Evolutionary conservation across 108 stramenopile species (phyloP), one percentile per base, ranked within the genome.

Genomic region (Skeletonema tropicum): DNA sequence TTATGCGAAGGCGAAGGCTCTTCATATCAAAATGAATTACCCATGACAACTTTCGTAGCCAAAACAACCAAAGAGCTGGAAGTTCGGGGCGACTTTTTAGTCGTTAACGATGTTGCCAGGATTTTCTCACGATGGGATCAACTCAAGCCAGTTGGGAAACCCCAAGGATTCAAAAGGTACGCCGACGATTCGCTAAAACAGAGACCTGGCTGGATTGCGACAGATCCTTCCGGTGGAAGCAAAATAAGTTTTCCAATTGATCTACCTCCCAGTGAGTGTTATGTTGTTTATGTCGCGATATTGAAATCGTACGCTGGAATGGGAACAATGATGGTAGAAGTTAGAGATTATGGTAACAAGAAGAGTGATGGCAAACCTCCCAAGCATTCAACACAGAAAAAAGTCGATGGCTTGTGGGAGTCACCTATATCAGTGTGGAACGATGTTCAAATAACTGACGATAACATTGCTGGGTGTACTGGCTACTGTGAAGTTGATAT

Each of bases 231-330:
- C 13, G 85, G 88, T 6, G 74, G 78, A 25, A 83, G 75, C 52
- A 76, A 38, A 15, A 83, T 89, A 33, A 59, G 70, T 4, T 87
- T 89, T 64, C 71, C 83, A 10, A 75, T 89, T 13, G 73, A 87
- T 29, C 72, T 85, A 58, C 83, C 80, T 57, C 72, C 63, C 11
- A 60, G 41, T 35, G 46, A 62, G 14, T 89, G 86, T 65, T 89
- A 87, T 74, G 82, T 71, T 55, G 31, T 83, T 61, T 80, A 80
- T 59, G 57, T 89, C 12, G 80, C 86, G 2, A 75, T 89, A 10
- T 68, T 89, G 5, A 61, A 73, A 60, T 89, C 86, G n/a, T 89
- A 89, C 70, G 79, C 77, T 17, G 86, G 81, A 12, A 87, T 87
- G 86, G 83, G 86, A 0, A 62, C 58, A 38, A 74, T 86, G 60